These are phyloP conservation scores for Rosa rugosa DNA, from an alignment of 306 rosid species.

Conservation along the genomic window DNA sequence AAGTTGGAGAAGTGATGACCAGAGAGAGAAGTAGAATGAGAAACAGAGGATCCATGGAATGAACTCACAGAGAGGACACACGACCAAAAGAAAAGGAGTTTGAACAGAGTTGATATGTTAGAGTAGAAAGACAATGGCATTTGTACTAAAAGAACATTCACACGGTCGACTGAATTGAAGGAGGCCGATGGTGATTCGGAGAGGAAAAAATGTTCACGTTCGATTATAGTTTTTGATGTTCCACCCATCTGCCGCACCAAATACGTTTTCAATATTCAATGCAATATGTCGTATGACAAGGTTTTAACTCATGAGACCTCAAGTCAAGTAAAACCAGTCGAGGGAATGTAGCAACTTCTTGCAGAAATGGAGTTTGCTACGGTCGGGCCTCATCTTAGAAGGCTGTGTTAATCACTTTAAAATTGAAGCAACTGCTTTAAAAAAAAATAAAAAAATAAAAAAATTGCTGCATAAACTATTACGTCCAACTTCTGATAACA, in stretches of 20 bases:
- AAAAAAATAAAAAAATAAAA: neutral
- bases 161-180: neutral
- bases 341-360: constrained; percentile 42
- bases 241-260: neutral
- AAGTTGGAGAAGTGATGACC: constrained; percentile 14
- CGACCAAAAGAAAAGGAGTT: neutral
- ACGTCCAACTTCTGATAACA: neutral
- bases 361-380: neutral
- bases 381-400: neutral
- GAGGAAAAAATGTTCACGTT: too few relatives aligned
- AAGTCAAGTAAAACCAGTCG: neutral
- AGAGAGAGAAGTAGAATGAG: constrained; percentile 23
- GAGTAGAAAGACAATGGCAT: neutral
- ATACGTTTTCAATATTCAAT: neutral
- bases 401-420: neutral
- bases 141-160: neutral
- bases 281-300: neutral
- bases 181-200: neutral
- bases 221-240: neutral
- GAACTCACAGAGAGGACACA: neutral
- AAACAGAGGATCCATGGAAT: constrained; percentile 20
- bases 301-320: neutral
- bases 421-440: neutral
- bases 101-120: neutral
- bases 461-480: neutral